These are phyloP conservation scores for Zhuliangozyma parablackwelliae DNA, from an alignment of 1,139 yeast genomes.

Conservation along the genomic window DNA sequence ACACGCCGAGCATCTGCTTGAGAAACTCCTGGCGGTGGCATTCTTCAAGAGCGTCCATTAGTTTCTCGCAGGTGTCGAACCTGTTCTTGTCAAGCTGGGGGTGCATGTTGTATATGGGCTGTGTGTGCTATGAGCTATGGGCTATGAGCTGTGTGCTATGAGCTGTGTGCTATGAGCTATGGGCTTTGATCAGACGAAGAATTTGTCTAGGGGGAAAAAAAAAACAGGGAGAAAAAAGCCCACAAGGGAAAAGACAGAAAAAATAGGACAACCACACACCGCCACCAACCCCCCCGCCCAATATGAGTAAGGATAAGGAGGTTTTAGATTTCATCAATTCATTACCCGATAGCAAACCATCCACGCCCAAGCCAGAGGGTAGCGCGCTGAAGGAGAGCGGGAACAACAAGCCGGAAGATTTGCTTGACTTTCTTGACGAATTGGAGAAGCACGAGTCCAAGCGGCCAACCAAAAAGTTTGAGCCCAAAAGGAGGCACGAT, in stretches of 20 bases:
- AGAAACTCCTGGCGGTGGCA: slow-evolving; percentile 76
- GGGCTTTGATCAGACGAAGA: too few relatives aligned
- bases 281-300: neutral
- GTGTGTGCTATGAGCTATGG: too few relatives aligned
- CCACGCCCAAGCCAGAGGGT: slow-evolving; percentile 28
- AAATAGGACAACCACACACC: neutral
- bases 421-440: slow-evolving; percentile 84
- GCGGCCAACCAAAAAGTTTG: slow-evolving; percentile 17
- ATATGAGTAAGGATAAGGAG: slow-evolving; percentile 45
- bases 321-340: slow-evolving; percentile 88
- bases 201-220: too few relatives aligned
- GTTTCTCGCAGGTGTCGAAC: slow-evolving; percentile 62
- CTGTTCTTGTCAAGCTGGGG: slow-evolving; percentile 45
- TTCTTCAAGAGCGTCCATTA: slow-evolving; percentile 84
- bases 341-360: slow-evolving; percentile 62
- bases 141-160: too few relatives aligned
- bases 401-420: slow-evolving; percentile 59
- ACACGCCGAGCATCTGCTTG: slow-evolving; percentile 74
- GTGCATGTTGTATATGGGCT: slow-evolving; percentile 39
- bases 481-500: slow-evolving; percentile 17
- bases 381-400: slow-evolving; percentile 5
- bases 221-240: too few relatives aligned
- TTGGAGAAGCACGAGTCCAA: slow-evolving; percentile 50
- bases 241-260: too few relatives aligned
- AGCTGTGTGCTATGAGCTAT: too few relatives aligned